Evolutionary conservation across 179 eudicot species (phyloP), one percentile per base, ranked within the genome.

Genomic region (Sideroxylon spinosum): DNA sequence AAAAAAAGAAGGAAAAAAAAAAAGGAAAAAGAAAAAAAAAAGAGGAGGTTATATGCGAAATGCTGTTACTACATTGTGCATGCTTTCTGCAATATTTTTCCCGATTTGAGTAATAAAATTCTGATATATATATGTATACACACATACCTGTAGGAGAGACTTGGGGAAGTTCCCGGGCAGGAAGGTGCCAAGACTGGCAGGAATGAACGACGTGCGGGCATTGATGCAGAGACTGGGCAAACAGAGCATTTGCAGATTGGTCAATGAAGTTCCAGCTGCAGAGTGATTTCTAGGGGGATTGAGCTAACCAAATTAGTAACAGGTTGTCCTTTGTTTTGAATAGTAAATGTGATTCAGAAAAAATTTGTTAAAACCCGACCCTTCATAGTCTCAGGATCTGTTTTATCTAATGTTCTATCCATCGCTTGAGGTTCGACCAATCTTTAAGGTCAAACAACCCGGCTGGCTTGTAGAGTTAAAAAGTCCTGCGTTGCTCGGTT

Each of bases 81-180:
- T 12, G 23, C 59, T 75, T 26, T 59, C 46, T 46, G 1, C 1
- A 61, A 19, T 26, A 68, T 17, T 25, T 13, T 16, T 29, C 4
- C 10, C 60, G 17, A 16, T 12, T 46, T 64, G 19, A 49, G 64
- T 65, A 16, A 26, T 26, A 37, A 68, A 57, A 72, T 37, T 77
- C 48, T 49, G 28, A 28, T 29, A 28, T 62, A 37, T 37, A 37
- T 37, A 37, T 37, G 3, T 37, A 37, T 37, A 37, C 5, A 37
- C 5, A 37, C 44, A 3, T 71, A 25, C 32, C 22, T 87, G 85
- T 93, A 93, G 98, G 96, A 86, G 88, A 91, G 90, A 84, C 89
- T 93, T 23, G 98, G 93, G 61, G 94, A 88, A 84, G 74, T 68
- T 76, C 79, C 91, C 65, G 83, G 83, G 69, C 82, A 83, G 71